These are phyloP conservation scores for Fusarium drepaniforme DNA, from an alignment of 2,329 filamentous ascomycete genomes.

Conservation along the genomic window DNA sequence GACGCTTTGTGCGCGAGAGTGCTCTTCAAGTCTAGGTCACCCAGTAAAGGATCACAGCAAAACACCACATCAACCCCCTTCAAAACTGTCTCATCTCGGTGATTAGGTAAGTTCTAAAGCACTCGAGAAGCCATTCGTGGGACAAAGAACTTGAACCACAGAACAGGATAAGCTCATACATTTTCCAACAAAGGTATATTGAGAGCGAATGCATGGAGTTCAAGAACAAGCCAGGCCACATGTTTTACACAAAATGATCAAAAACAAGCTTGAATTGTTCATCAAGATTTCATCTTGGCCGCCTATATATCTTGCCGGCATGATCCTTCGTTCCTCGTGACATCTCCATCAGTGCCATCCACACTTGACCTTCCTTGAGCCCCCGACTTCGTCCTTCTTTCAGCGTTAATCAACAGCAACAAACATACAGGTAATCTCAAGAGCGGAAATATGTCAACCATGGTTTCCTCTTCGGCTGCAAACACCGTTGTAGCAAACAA, in stretches of 20 bases:
- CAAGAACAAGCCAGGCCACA: background rate
- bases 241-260: background rate
- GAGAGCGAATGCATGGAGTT: background rate
- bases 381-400: background rate
- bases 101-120: background rate
- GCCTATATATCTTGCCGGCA: background rate
- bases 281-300: too few species aligned
- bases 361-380: background rate
- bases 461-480: background rate
- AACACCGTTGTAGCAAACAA: background rate
- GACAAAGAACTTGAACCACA: background rate
- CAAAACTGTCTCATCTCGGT: background rate
- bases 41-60: background rate
- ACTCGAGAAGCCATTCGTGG: background rate
- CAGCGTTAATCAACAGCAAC: background rate
- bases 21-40: background rate
- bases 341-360: background rate
- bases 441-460: background rate
- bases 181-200: background rate
- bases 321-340: background rate
- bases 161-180: background rate
- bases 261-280: background rate
- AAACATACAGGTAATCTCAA: background rate
- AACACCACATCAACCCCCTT: background rate
- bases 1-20: background rate